Base-by-base conservation (phyloP, 352 stramenopile species). In the Phytophthora citrophthora region DNA sequence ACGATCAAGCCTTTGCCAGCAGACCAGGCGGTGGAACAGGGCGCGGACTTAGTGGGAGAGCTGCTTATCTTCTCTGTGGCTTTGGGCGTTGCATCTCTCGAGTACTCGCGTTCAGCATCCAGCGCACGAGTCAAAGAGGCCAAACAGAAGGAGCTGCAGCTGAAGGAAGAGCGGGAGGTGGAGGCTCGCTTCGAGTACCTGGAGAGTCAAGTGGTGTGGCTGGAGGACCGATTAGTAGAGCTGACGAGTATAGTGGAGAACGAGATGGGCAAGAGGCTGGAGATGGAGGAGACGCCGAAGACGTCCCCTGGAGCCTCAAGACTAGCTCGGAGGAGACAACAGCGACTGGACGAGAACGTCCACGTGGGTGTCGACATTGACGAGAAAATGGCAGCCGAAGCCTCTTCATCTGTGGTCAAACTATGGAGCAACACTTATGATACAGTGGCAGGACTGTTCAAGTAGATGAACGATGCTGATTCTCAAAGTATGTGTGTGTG, bases 41-140 rank as follows among this genome's bases (percentile, higher is more conserved):
- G 86, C 13, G 82, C 86, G 1, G 86, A 94, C 32, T 68, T 94
- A 24, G 74, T 94, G 27, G 86, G 86, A 26, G 86, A 94, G 63
- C 39, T 88, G 29, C 73, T 94, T 38, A 93, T 94, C 54, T 94
- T 94, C 68, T 86, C 77, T 1, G 86, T 94, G 23, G 86, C 86
- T 5, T 39, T 94, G 39, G 80, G 61, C 7, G 86, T 79, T 16
- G 86, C 86, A 26, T 86, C 77, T 13, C 81, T 90, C 36, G 86
- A 94, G 70, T 94, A 94, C 68, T 77, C 78, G 70, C 83, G 86
- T 59, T 86, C 82, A 18, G 79, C 64, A 24, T 64, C 71, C 36
- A 90, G 71, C 38, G 60, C 70, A 15, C 79, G 75, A 48, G 79
- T 79, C 20, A 90, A 91, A 49, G 82, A 93, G 61, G 66, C 75